phyloP scores from a whole-genome alignment of 2,329 filamentous ascomycete genomes.

The Curvularia lunata region DNA sequence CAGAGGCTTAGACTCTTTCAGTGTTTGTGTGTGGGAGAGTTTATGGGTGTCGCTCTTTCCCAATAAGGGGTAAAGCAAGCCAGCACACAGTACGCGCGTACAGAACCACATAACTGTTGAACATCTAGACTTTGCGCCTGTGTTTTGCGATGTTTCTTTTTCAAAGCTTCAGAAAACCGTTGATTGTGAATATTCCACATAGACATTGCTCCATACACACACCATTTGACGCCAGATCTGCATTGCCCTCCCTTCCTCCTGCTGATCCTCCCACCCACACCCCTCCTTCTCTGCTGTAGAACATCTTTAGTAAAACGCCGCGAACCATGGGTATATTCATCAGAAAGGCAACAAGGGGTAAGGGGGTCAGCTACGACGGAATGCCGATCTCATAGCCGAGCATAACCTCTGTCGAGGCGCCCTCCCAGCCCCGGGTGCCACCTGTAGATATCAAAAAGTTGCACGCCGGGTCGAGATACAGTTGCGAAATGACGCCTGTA shows the following conservation, averaged over 20 bases:
- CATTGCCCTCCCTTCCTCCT: background rate
- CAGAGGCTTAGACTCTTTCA: background rate
- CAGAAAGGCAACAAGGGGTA: constrained; percentile 12
- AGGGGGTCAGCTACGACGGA: constrained; percentile 26
- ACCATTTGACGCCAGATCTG: background rate
- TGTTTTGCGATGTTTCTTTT: background rate
- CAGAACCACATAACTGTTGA: background rate
- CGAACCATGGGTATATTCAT: constrained; percentile 33
- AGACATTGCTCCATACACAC: background rate
- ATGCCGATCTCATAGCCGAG: constrained; percentile 89
- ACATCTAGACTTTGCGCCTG: background rate
- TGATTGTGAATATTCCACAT: background rate
- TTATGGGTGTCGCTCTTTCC: background rate
- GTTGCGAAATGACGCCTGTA: constrained; percentile 83
- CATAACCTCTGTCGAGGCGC: constrained; percentile 83
- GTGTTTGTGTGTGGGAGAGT: background rate
- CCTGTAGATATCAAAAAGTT: constrained; percentile 90
- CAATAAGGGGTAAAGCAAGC: background rate
- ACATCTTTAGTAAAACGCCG: constrained; percentile 21
- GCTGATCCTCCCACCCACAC: too few species aligned
- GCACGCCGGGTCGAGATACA: constrained; percentile 88
- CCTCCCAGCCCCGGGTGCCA: constrained; percentile 95
- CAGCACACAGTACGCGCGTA: background rate
- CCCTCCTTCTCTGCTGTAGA: background rate
- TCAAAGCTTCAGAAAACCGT: background rate